These are phyloP conservation scores for Medicago arabica DNA, from an alignment of 306 rosid species.

Conservation along the genomic window DNA sequence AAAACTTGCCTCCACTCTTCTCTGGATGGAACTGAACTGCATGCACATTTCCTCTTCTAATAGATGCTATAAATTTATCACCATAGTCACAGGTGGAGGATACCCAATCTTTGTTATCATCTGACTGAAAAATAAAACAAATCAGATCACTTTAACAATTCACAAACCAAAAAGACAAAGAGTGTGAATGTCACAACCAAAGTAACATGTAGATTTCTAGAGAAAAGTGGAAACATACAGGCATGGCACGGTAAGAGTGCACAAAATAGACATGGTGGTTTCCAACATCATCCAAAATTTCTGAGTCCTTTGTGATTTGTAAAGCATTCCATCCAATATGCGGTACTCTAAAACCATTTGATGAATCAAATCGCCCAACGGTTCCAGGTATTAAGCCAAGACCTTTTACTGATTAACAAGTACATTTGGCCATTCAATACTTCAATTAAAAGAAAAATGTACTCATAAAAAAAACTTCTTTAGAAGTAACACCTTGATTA, in stretches of 20 bases:
- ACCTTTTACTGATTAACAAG: constrained; percentile 78
- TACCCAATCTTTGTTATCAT: constrained; percentile 84
- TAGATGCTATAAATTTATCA: constrained; percentile 83
- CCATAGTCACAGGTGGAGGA: constrained; percentile 94
- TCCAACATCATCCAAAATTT: constrained; percentile 86
- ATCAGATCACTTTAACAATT: constrained; percentile 33
- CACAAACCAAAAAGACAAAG: constrained; percentile 23
- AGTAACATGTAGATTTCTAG: constrained; percentile 5
- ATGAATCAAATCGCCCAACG: constrained; percentile 91
- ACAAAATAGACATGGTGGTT: constrained; percentile 85
- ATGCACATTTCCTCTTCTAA: constrained; percentile 89
- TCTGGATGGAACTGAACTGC: constrained; percentile 99
- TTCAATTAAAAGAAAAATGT: constrained; percentile 7
- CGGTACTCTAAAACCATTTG: constrained; percentile 88
- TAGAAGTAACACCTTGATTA: too few species aligned
- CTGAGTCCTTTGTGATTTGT: constrained; percentile 64
- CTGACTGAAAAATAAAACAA: constrained; percentile 62
- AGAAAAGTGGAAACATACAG: constrained; percentile 57
- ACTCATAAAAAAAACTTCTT: too few species aligned
- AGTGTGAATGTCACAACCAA: constrained; percentile 22
- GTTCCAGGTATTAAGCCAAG: constrained; percentile 96
- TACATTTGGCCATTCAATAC: constrained; percentile 38
- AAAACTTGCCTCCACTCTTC: constrained; percentile 92
- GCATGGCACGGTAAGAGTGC: constrained; percentile 92
- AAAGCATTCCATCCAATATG: constrained; percentile 99